These are phyloP conservation scores for Chaetomiaceae sp. DNA, from an alignment of 2,329 filamentous ascomycete species.

Conservation along the genomic window DNA sequence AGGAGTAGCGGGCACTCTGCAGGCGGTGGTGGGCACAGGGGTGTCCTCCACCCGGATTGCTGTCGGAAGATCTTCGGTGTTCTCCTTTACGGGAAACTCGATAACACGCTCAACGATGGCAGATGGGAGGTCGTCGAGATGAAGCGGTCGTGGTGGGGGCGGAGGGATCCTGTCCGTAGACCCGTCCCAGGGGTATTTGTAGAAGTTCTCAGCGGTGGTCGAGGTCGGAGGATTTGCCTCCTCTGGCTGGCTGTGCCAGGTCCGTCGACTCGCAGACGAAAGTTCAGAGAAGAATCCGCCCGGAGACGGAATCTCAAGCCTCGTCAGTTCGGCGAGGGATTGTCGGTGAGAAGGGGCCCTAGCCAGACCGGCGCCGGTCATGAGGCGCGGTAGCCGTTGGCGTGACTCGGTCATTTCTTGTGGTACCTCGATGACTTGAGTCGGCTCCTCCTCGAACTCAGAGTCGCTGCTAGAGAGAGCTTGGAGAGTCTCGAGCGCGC, in stretches of 20 bases:
- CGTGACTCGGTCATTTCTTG: slow-evolving; percentile 48
- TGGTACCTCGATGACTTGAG: slow-evolving; percentile 51
- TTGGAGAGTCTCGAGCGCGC: slow-evolving; percentile 74
- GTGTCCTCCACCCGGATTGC: slow-evolving; percentile 42
- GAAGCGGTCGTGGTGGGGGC: slow-evolving; percentile 35
- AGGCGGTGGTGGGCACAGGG: slow-evolving; percentile 37
- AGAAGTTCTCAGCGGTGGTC: slow-evolving; percentile 88
- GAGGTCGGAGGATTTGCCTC: slow-evolving; percentile 67
- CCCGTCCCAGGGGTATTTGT: slow-evolving; percentile 72
- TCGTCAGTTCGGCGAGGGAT: slow-evolving; percentile 68
- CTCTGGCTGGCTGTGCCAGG: slow-evolving; percentile 65
- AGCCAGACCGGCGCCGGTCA: slow-evolving; percentile 36
- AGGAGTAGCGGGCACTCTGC: slow-evolving; percentile 23
- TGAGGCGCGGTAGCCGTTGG: slow-evolving; percentile 48
- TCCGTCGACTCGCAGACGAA: slow-evolving; percentile 68
- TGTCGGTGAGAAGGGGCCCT: slow-evolving; percentile 47
- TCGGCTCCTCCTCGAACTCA: slow-evolving; percentile 57
- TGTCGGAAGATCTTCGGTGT: slow-evolving; percentile 61
- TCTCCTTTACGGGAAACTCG: slow-evolving; percentile 50
- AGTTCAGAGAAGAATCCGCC: slow-evolving; percentile 88
- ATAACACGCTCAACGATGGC: slow-evolving; percentile 58
- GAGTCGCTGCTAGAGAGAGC: slow-evolving; percentile 59
- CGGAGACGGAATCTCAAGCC: slow-evolving; percentile 84
- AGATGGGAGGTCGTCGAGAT: slow-evolving; percentile 45
- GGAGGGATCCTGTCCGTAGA: slow-evolving; percentile 31